phyloP scores from a whole-genome alignment of 805 yeast species.

The Scheffersomyces amazonensis region DNA sequence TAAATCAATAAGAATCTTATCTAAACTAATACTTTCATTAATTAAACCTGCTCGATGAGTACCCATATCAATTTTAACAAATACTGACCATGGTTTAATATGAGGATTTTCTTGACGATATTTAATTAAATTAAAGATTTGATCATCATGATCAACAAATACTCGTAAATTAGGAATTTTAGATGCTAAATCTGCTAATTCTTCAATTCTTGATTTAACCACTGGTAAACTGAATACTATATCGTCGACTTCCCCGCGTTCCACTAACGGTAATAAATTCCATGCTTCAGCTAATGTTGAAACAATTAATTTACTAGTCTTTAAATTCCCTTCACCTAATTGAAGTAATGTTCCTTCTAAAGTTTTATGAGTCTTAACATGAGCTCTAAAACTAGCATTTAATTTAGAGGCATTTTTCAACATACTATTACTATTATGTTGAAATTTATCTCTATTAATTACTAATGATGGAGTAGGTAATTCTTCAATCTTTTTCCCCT shows the following conservation, averaged over 20 bases:
- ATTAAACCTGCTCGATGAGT: constrained; percentile 64
- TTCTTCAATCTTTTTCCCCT: constrained; percentile 42
- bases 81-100: constrained; percentile 54
- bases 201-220: constrained; percentile 46
- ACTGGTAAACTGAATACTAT: constrained; percentile 39
- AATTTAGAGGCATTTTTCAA: constrained; percentile 39
- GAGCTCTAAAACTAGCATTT: constrained; percentile 56
- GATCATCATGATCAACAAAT: constrained; percentile 61
- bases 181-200: constrained; percentile 42
- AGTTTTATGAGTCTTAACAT: constrained; percentile 75
- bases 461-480: constrained; percentile 64
- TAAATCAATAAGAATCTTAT: constrained; percentile 28
- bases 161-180: constrained; percentile 46
- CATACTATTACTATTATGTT: constrained; percentile 49
- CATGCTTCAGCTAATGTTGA: constrained; percentile 71
- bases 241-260: constrained; percentile 32
- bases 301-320: constrained; percentile 54
- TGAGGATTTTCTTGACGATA: constrained; percentile 24
- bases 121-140: constrained; percentile 45
- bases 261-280: constrained; percentile 42
- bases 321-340: constrained; percentile 34
- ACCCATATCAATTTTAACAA: constrained; percentile 70
- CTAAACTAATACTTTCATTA: constrained; percentile 31
- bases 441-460: constrained; percentile 40
- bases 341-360: constrained; percentile 56